These are phyloP conservation scores for Fusarium vanettenii DNA, from an alignment of 2,329 filamentous ascomycete species.

Conservation along the genomic window DNA sequence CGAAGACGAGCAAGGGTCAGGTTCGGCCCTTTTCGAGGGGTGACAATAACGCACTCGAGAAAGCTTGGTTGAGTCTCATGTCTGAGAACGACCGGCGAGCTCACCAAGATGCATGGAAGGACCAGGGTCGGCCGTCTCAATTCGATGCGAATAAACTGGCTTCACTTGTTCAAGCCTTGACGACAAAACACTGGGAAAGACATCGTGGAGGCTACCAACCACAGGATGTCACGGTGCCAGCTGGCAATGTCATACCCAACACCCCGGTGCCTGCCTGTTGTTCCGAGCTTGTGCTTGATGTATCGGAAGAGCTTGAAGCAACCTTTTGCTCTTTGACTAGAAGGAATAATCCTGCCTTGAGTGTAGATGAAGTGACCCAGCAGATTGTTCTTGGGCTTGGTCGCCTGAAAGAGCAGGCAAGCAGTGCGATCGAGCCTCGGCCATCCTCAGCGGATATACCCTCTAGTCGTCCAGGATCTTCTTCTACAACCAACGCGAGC, in stretches of 20 bases:
- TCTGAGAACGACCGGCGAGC: constrained; percentile 60
- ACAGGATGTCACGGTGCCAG: constrained; percentile 45
- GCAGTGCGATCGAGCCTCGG: constrained; percentile 22
- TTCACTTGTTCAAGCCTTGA: constrained; percentile 56
- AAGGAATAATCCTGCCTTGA: constrained; percentile 52
- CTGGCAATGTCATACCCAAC: constrained; percentile 45
- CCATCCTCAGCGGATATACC: constrained; percentile 21
- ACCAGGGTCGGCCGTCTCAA: constrained; percentile 10
- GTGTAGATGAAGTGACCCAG: constrained; percentile 58
- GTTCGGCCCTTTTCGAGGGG: constrained; percentile 82
- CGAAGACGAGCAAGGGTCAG: constrained; percentile 66
- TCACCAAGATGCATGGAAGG: constrained; percentile 54
- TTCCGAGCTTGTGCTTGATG: constrained; percentile 58
- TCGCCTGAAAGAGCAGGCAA: constrained; percentile 31
- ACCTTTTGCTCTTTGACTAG: constrained; percentile 64
- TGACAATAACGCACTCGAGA: constrained; percentile 84
- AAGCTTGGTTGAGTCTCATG: constrained; percentile 76
- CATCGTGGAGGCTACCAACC: constrained; percentile 54
- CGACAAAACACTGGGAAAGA: constrained; percentile 59
- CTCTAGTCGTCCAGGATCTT: constrained; percentile 29
- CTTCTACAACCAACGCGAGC: constrained; percentile 22
- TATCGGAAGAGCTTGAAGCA: constrained; percentile 58
- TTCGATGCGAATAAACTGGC: constrained; percentile 28
- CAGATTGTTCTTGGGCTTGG: constrained; percentile 55
- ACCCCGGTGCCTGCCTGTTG: constrained; percentile 59